Evolutionary conservation across 2,329 filamentous ascomycete species (phyloP), one percentile per base, ranked within the genome.

Genomic region (Drechslera avenae): DNA sequence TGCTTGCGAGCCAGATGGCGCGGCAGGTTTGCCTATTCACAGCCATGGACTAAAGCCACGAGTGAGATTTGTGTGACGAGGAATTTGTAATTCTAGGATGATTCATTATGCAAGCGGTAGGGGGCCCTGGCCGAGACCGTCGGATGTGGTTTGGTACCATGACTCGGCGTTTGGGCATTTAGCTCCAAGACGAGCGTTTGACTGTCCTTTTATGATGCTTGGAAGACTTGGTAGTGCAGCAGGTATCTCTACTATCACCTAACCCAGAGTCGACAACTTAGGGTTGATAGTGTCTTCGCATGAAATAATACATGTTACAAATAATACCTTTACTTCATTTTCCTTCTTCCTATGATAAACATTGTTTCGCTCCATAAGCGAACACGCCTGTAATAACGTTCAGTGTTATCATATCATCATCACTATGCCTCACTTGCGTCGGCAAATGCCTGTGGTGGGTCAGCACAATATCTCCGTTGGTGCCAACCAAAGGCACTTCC

Each of bases 1-100:
- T 73, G 36, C 62, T 73, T 12, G 70, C 70, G 6, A 73, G 70
- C 54, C 70, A 73, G 52, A 73, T 73, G 70, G 68, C 67, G 18
- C 57, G 70, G 44, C 70, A 72, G 36, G 67, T 71, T 9, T 71
- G 68, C 36, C 39, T 73, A 19, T 73, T 73, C 51, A 71, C 69
- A n/a, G 69, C 68, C 5, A 69, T 72, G 62, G 68, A 69, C 12
- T 66, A 37, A 60, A 28, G 41, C 33, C 12, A 19, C 14, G 8
- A 13, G n/a, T 31, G 13, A 31, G 8, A 28, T 21, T 13, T 13
- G 7, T 39, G 10, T 14, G 17, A 30, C 14, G 26, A 8, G 13
- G 33, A 43, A 52, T 23, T 37, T 46, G 42, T 46, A 46, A 32
- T 46, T 56, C 21, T 50, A 48, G 41, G 40, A 54, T 28, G 41